Conservation (phyloP, 805 yeast species). For the Starmerella stigmatis region DNA sequence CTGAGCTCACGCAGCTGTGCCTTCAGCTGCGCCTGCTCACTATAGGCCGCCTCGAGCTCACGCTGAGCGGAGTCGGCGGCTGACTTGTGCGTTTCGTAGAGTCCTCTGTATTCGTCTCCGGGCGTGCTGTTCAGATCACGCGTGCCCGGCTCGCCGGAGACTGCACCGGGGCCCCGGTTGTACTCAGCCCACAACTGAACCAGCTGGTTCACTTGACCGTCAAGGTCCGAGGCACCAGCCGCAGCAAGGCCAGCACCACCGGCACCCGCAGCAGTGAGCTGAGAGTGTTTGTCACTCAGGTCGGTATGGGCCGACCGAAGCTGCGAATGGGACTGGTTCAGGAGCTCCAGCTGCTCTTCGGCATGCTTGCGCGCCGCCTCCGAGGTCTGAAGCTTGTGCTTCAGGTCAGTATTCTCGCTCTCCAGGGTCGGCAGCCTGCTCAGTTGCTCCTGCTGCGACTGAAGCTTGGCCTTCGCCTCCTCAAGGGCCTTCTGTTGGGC, state of each 20-base stretch:
- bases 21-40: slow-evolving; percentile 23
- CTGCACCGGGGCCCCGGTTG: slow-evolving; percentile 5
- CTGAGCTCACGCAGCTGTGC: slow-evolving; percentile 24
- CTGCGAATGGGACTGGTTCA: slow-evolving; percentile 12
- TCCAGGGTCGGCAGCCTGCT: slow-evolving; percentile 14
- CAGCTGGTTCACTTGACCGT: slow-evolving; percentile 14
- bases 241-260: slow-evolving; percentile 4
- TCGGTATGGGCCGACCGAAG: slow-evolving; percentile 22
- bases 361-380: slow-evolving; percentile 20
- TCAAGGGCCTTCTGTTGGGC: slow-evolving; percentile 19
- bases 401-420: slow-evolving; percentile 21
- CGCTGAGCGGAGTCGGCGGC: slow-evolving; percentile 28
- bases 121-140: background rate
- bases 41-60: slow-evolving; percentile 28
- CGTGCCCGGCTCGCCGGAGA: slow-evolving; percentile 8
- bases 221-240: slow-evolving; percentile 9
- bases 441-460: slow-evolving; percentile 15
- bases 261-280: slow-evolving; percentile 10
- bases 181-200: slow-evolving; percentile 17
- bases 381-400: slow-evolving; percentile 18
- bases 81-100: slow-evolving; percentile 26
- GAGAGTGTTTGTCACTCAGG: slow-evolving; percentile 16
- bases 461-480: slow-evolving; percentile 18
- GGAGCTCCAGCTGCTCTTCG: slow-evolving; percentile 20
- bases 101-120: slow-evolving; percentile 15